A percentile compares a stretch with the other conserved stretches of the same genome.
Evolutionary conservation across 129 eudicot species (phyloP).

Genomic region (Rutidosis leptorrhynchoides): DNA sequence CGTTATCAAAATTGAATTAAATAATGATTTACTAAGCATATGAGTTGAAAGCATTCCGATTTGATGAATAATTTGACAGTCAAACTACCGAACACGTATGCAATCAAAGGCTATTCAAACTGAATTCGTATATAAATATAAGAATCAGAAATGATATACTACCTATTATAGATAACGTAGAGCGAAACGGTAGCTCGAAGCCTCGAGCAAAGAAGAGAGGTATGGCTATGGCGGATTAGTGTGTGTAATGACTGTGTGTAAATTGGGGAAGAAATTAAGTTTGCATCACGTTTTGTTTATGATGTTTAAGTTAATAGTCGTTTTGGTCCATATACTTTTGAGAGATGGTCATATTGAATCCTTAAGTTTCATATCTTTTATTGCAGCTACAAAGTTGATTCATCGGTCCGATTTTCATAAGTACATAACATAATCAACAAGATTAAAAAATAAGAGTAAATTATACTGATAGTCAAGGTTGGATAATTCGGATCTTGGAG

Average conservation of each 20-base stretch:
- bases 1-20: not conserved
- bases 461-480: no score
- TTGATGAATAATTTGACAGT: conserved; percentile 3
- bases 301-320: conserved; percentile 5
- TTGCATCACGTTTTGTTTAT: conserved; percentile 15
- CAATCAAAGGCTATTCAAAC: not conserved
- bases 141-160: not conserved
- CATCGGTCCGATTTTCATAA: no score
- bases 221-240: conserved; percentile 10
- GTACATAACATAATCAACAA: no score
- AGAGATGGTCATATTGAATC: not conserved
- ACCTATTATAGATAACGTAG: conserved; percentile 7
- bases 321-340: conserved; percentile 11
- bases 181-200: conserved; percentile 10
- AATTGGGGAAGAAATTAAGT: conserved; percentile 23
- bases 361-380: not conserved
- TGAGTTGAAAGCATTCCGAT: conserved; percentile 2
- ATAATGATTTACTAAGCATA: conserved; percentile 11
- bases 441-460: no score
- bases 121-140: not conserved
- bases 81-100: not conserved
- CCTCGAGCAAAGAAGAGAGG: conserved; percentile 24
- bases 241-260: not conserved
- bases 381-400: no score
- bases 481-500: no score